A percentile compares a stretch with the other conserved stretches of the same genome.
phyloP scores from a whole-genome alignment of 148 eudicot species.

The Talinum fruticosum region DNA sequence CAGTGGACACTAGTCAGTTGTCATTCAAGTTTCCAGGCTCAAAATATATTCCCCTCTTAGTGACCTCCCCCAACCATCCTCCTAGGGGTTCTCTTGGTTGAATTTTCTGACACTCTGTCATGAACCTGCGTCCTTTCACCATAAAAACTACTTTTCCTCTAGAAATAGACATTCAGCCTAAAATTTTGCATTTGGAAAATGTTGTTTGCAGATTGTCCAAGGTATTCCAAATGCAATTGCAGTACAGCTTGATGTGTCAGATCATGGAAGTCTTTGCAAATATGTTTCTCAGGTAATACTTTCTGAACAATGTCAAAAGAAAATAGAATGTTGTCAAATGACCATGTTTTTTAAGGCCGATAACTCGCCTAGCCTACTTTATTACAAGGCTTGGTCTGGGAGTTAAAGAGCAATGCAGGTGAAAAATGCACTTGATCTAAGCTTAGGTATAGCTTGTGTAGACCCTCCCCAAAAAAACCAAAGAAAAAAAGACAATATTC shows the following conservation, averaged over 20 bases:
- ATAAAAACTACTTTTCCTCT: neutral
- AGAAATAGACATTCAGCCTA: neutral
- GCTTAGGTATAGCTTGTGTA: too few relatives aligned
- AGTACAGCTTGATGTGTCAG: conserved; percentile 74
- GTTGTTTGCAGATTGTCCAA: conserved; percentile 52
- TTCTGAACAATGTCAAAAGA: neutral
- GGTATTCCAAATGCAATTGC: conserved; percentile 88
- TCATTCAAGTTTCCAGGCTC: neutral
- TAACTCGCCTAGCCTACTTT: neutral
- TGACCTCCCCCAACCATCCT: neutral
- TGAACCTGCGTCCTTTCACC: neutral
- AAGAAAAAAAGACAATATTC: too few relatives aligned
- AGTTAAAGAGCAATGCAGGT: too few relatives aligned
- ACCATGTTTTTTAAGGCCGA: too few relatives aligned
- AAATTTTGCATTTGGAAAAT: neutral
- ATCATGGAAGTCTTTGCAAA: conserved; percentile 48
- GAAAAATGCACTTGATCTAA: neutral
- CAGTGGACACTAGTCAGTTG: too few relatives aligned
- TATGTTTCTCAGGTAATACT: conserved; percentile 63
- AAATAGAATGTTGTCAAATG: neutral
- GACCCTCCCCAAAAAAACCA: too few relatives aligned
- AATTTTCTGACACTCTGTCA: neutral
- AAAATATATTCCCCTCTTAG: neutral
- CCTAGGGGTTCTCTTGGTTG: too few relatives aligned
- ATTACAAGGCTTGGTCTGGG: neutral